Conservation (phyloP, 306 rosid species). For the Prosopis cineraria region DNA sequence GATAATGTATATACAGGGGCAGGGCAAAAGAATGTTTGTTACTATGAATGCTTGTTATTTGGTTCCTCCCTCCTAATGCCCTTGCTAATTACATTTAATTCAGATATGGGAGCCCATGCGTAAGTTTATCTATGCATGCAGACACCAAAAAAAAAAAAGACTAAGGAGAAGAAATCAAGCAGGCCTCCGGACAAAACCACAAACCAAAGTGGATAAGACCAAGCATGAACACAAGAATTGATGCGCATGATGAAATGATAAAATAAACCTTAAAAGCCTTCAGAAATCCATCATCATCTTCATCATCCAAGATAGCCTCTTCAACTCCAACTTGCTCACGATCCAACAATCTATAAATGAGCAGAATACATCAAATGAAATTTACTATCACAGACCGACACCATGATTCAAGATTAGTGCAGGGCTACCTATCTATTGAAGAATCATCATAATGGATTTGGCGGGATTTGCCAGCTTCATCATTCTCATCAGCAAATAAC, state of each 20-base stretch:
- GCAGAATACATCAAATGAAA: slow-evolving; percentile 32
- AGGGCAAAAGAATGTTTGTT: slow-evolving; percentile 15
- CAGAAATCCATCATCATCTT: slow-evolving; percentile 92
- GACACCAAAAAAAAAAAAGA: slow-evolving; percentile 2
- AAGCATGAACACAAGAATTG: slow-evolving; percentile 22
- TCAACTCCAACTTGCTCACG: slow-evolving; percentile 92
- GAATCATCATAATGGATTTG: slow-evolving; percentile 97
- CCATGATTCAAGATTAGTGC: slow-evolving; percentile 11
- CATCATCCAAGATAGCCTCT: slow-evolving; percentile 83
- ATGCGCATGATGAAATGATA: slow-evolving; percentile 29
- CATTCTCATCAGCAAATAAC: slow-evolving; percentile 95
- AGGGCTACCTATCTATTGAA: slow-evolving; percentile 82
- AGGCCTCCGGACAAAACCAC: slow-evolving; percentile 13
- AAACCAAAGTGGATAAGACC: slow-evolving; percentile 18
- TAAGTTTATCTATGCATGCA: not conserved
- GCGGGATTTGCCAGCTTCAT: slow-evolving; percentile 91
- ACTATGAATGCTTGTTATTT: not conserved
- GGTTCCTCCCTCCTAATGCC: not conserved
- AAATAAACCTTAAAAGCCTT: slow-evolving; percentile 87
- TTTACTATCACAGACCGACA: not conserved
- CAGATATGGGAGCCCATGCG: not conserved
- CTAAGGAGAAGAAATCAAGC: slow-evolving; percentile 8
- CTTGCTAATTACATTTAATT: not conserved
- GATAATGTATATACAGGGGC: slow-evolving; percentile 4
- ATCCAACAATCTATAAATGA: slow-evolving; percentile 72